A percentile compares a stretch with the other conserved stretches of the same genome.
Evolutionary conservation across 768 basidiomycete genomes (phyloP).

Genomic region (Boletus pseudopeckii): DNA sequence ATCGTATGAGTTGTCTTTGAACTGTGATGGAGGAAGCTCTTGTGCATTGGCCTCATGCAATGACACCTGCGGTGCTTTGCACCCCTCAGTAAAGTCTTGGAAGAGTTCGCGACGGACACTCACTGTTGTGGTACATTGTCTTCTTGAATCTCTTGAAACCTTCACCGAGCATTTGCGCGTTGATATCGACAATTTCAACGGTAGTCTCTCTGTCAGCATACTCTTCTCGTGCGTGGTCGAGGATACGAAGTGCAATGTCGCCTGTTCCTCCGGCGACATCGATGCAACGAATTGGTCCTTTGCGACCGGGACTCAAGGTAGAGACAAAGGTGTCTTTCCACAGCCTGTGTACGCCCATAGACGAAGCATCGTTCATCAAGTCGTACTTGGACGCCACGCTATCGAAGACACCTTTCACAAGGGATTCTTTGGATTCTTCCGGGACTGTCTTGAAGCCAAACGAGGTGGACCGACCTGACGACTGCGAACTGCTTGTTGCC

Average conservation of each 20-base stretch:
- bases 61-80: conserved; percentile 81
- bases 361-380: conserved; percentile 99
- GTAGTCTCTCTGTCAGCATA: conserved; percentile 86
- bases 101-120: conserved; percentile 24
- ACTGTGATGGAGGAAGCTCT: conserved; percentile 57
- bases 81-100: conserved; percentile 1
- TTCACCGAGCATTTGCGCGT: conserved; percentile 91
- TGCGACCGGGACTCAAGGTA: conserved; percentile 69
- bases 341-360: conserved; percentile 89
- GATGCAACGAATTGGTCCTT: conserved; percentile 74
- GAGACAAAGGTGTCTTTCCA: conserved; percentile 95
- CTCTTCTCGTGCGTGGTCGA: conserved; percentile 86
- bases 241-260: conserved; percentile 91
- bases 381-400: conserved; percentile 96
- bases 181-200: conserved; percentile 92
- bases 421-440: conserved; percentile 79
- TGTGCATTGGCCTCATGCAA: conserved; percentile 96
- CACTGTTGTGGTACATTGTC: conserved; percentile 98
- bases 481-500: conserved; percentile 7
- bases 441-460: conserved; percentile 93
- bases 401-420: conserved; percentile 92
- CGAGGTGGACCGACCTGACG: conserved; percentile 58
- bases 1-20: conserved; percentile 83
- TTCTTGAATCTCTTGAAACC: conserved; percentile 88
- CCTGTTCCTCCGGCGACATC: conserved; percentile 98